Evolutionary conservation across 1,284 basidiomycete species (phyloP).

Genomic region (Baeospora myosura): DNA sequence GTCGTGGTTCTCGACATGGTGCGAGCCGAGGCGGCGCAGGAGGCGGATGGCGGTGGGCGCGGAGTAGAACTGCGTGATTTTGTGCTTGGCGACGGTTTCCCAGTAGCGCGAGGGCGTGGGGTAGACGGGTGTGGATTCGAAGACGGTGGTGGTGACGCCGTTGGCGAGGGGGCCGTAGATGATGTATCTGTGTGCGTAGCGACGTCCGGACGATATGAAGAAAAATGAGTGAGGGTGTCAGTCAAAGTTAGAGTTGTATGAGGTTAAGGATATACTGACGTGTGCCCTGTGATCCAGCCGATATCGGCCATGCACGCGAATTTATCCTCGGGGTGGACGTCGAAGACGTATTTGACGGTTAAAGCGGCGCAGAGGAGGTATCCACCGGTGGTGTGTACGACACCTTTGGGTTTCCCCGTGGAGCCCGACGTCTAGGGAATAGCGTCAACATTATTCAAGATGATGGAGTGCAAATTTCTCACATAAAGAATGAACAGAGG

Average conservation of each 20-base stretch:
- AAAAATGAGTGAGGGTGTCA: constrained; percentile 1
- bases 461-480: constrained; percentile 30
- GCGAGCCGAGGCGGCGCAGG: constrained; percentile 52
- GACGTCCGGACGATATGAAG: no score
- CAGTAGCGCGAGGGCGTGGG: constrained; percentile 95
- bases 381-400: constrained; percentile 92
- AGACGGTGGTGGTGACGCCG: constrained; percentile 89
- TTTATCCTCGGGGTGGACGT: constrained; percentile 85
- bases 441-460: constrained; percentile 3
- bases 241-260: constrained; percentile 5
- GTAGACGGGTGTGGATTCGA: constrained; percentile 97
- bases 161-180: constrained; percentile 92
- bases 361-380: constrained; percentile 86
- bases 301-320: constrained; percentile 99
- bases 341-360: constrained; percentile 96
- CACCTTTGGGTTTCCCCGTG: constrained; percentile 95
- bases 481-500: constrained; percentile 98
- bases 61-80: constrained; percentile 92
- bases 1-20: constrained; percentile 84
- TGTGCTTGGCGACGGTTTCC: constrained; percentile 90
- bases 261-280: constrained; percentile 34
- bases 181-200: constrained; percentile 58
- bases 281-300: constrained; percentile 99
- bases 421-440: constrained; percentile 78
- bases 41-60: constrained; percentile 75